Conservation (phyloP, 2,329 filamentous ascomycete genomes). For the Calcarisporium arbuscula region DNA sequence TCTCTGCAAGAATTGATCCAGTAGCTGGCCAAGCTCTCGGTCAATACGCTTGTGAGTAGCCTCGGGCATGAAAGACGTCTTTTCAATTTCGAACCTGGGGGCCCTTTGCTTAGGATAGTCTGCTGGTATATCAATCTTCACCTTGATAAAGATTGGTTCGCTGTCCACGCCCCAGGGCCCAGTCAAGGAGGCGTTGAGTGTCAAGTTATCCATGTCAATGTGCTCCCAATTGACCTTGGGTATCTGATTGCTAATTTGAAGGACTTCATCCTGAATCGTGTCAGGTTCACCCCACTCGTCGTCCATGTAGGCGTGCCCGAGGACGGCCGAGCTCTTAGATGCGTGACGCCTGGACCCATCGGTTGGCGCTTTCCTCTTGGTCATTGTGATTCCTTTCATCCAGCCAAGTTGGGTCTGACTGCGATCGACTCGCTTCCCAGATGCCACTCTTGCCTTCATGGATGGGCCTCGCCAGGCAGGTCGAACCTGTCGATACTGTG, state of each 20-base stretch:
- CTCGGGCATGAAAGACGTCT: conserved; percentile 55
- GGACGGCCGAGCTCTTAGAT: conserved; percentile 46
- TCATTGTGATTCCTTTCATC: conserved; percentile 65
- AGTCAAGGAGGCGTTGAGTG: conserved; percentile 53
- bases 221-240: conserved; percentile 60
- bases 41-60: conserved; percentile 45
- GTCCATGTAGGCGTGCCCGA: conserved; percentile 45
- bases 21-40: conserved; percentile 50
- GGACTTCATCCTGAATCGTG: conserved; percentile 57
- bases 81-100: conserved; percentile 55
- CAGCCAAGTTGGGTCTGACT: conserved; percentile 56
- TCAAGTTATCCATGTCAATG: conserved; percentile 56
- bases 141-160: conserved; percentile 54
- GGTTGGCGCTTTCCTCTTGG: conserved; percentile 42
- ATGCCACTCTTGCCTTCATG: conserved; percentile 49
- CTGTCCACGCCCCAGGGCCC: conserved; percentile 56
- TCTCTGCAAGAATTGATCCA: conserved; percentile 46
- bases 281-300: conserved; percentile 56
- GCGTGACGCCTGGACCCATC: conserved; percentile 36
- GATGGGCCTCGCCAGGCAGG: conserved; percentile 49
- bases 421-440: conserved; percentile 35
- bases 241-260: conserved; percentile 55
- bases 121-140: conserved; percentile 53
- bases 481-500: conserved; percentile 21
- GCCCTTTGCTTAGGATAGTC: conserved; percentile 52